phyloP scores from a whole-genome alignment of 805 yeast genomes.

The Teunomyces stri region DNA sequence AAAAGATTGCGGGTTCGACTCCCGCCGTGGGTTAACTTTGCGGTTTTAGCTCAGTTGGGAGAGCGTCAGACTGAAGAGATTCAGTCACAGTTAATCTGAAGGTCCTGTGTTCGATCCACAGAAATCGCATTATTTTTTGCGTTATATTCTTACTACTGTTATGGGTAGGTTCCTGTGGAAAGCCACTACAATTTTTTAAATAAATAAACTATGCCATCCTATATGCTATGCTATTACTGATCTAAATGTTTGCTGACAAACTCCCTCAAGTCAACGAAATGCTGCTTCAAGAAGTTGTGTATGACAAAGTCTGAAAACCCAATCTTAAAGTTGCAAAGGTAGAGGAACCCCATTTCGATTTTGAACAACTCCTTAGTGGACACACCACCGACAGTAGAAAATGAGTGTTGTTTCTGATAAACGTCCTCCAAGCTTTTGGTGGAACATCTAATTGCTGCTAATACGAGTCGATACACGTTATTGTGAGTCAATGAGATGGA shows the following conservation, averaged over 20 bases:
- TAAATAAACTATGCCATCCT: background rate
- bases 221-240: conserved; percentile 1
- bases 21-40: conserved; percentile 42
- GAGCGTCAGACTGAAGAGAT: conserved; percentile 30
- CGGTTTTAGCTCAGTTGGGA: conserved; percentile 33
- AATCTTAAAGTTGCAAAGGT: conserved; percentile 48
- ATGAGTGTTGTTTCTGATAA: conserved; percentile 40
- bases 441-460: conserved; percentile 39
- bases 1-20: conserved; percentile 66
- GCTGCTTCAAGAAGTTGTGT: conserved; percentile 30
- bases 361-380: conserved; percentile 41
- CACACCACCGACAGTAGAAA: conserved; percentile 47
- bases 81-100: conserved; percentile 51
- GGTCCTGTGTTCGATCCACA: conserved; percentile 91
- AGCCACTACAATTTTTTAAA: background rate
- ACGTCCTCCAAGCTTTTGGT: conserved; percentile 44
- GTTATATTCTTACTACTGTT: background rate
- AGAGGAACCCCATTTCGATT: conserved; percentile 51
- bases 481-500: conserved; percentile 31
- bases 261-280: conserved; percentile 28
- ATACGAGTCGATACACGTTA: conserved; percentile 39
- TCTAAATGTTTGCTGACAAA: conserved; percentile 16
- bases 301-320: conserved; percentile 38
- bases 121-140: conserved; percentile 48
- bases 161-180: background rate